Conservation (phyloP, 805 yeast species). For the Tetrapisispora fleetii region DNA sequence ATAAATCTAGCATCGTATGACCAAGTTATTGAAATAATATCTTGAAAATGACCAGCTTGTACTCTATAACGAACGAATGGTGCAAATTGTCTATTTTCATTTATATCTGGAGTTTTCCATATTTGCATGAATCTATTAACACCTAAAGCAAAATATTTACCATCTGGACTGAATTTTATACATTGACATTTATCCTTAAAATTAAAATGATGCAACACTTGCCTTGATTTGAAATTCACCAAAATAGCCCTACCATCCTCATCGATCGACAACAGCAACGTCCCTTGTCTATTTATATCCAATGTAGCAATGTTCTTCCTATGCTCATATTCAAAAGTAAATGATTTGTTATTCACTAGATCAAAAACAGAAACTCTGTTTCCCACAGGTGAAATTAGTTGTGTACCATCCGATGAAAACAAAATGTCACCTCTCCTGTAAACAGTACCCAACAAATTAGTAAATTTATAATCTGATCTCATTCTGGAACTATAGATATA, state of each 20-base stretch:
- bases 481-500: constrained; percentile 28
- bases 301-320: constrained; percentile 70
- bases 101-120: constrained; percentile 79
- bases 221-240: constrained; percentile 72
- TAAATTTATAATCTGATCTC: constrained; percentile 84
- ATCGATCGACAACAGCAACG: constrained; percentile 74
- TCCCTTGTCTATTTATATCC: constrained; percentile 75
- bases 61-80: constrained; percentile 88
- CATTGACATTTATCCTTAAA: constrained; percentile 72
- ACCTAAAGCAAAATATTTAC: constrained; percentile 78
- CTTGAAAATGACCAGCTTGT: constrained; percentile 88
- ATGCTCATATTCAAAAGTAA: constrained; percentile 87
- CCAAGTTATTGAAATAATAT: constrained; percentile 74
- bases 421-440: constrained; percentile 85
- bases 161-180: constrained; percentile 80
- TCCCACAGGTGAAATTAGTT: constrained; percentile 84
- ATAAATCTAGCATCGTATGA: constrained; percentile 84
- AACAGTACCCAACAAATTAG: constrained; percentile 88
- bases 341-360: constrained; percentile 70
- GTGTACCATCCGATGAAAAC: constrained; percentile 79
- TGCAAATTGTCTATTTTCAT: constrained; percentile 86
- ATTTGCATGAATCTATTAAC: constrained; percentile 75
- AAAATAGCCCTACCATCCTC: constrained; percentile 88
- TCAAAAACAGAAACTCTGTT: constrained; percentile 87
- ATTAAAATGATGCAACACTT: constrained; percentile 88